A percentile compares a stretch with the other conserved stretches of the same genome.
phyloP scores from a whole-genome alignment of 2,329 filamentous ascomycete species.

The Dothistroma septosporum region DNA sequence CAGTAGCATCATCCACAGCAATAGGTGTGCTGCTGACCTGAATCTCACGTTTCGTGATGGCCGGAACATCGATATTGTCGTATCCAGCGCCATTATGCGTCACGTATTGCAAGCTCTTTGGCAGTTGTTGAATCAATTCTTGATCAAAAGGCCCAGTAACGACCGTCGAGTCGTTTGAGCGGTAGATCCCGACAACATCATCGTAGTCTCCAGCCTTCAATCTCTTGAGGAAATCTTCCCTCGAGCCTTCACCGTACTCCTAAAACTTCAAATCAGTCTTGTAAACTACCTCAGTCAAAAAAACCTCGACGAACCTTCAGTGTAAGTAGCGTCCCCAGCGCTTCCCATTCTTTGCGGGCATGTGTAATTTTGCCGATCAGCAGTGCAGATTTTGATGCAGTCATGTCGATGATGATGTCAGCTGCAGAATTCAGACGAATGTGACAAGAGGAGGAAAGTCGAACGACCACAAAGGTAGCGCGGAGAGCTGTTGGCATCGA shows the following conservation, averaged over 20 bases:
- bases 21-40: slow-evolving; percentile 46
- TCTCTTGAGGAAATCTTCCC: slow-evolving; percentile 54
- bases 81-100: slow-evolving; percentile 44
- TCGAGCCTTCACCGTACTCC: slow-evolving; percentile 52
- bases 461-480: neutral
- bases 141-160: slow-evolving; percentile 46
- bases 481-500: neutral
- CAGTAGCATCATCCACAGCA: slow-evolving; percentile 51
- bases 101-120: slow-evolving; percentile 42
- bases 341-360: slow-evolving; percentile 46
- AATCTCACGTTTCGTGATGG: slow-evolving; percentile 37
- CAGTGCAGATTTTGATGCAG: slow-evolving; percentile 35
- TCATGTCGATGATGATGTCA: slow-evolving; percentile 14
- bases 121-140: slow-evolving; percentile 42
- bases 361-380: slow-evolving; percentile 46
- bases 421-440: neutral
- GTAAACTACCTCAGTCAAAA: neutral
- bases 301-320: slow-evolving; percentile 28
- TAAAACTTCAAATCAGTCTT: slow-evolving; percentile 27
- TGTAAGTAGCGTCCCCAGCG: slow-evolving; percentile 31
- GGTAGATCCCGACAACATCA: slow-evolving; percentile 54
- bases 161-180: slow-evolving; percentile 53
- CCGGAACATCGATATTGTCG: slow-evolving; percentile 36
- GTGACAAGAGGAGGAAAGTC: neutral
- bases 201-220: slow-evolving; percentile 54